Evolutionary conservation across 1,139 yeast species (phyloP).

Genomic region (Yamadazyma atlantica): DNA sequence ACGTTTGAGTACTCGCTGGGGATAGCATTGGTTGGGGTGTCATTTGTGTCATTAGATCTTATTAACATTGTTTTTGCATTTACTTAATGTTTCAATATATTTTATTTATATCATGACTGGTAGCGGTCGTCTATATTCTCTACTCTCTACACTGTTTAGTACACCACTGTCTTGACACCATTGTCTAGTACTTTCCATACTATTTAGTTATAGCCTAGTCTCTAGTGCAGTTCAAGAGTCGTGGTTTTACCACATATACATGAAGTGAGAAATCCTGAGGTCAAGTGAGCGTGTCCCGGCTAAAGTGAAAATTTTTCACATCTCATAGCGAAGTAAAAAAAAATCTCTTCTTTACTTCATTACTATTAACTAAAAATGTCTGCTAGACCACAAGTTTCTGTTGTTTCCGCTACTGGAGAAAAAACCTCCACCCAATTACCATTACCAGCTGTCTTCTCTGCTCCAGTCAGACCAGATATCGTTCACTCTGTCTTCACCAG

Average conservation of each 20-base stretch:
- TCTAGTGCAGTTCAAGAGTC: too few species aligned
- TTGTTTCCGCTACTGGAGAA: constrained; percentile 85
- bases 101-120: too few species aligned
- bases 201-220: too few species aligned
- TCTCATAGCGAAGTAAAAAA: constrained; percentile 6
- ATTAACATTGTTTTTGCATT: not conserved
- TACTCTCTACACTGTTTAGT: too few species aligned
- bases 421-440: constrained; percentile 82
- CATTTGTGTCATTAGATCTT: too few species aligned
- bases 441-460: constrained; percentile 98
- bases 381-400: constrained; percentile 93
- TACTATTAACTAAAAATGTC: constrained; percentile 50
- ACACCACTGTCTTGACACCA: too few species aligned
- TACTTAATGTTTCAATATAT: constrained; percentile 3
- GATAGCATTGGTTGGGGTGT: too few species aligned
- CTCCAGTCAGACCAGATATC: constrained; percentile 99
- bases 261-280: not conserved
- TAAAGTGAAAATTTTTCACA: constrained; percentile 17
- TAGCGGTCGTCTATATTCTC: too few species aligned
- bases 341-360: constrained; percentile 10
- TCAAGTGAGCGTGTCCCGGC: constrained; percentile 8
- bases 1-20: too few species aligned
- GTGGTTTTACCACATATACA: too few species aligned
- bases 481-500: constrained; percentile 98
- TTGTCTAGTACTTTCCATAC: too few species aligned